Conservation (phyloP, 495 filamentous ascomycete genomes). For the Penicillium chermesinum region DNA sequence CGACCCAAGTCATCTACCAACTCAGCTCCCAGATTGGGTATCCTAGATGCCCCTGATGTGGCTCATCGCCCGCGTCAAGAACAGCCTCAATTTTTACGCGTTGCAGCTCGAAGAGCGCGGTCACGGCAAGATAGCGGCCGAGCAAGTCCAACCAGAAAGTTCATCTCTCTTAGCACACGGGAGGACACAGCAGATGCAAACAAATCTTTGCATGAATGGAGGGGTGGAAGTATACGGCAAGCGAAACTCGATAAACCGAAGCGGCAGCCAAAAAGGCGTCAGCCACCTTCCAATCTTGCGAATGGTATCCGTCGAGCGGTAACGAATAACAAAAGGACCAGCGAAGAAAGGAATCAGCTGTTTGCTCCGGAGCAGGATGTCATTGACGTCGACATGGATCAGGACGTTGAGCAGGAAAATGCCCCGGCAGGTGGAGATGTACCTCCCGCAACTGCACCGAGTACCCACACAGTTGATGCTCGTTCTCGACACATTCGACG, state of each 20-base stretch:
- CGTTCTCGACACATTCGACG: conserved; percentile 12
- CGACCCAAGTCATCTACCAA: conserved; percentile 4
- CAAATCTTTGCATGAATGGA: conserved; percentile 66
- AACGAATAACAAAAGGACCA: conserved; percentile 2
- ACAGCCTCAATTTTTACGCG: conserved; percentile 66
- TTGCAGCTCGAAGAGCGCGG: conserved; percentile 69
- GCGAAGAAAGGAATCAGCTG: conserved; percentile 3
- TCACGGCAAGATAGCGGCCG: conserved; percentile 59
- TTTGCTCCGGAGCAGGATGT: not conserved
- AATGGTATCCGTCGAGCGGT: conserved; percentile 11
- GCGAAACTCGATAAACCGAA: conserved; percentile 24
- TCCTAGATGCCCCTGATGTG: conserved; percentile 64
- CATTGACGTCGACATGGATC: not conserved
- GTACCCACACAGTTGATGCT: not conserved
- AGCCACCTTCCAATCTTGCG: conserved; percentile 17
- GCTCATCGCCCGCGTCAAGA: conserved; percentile 20
- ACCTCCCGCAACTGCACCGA: not conserved
- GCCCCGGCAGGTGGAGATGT: conserved; percentile 1
- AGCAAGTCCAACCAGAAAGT: conserved; percentile 69
- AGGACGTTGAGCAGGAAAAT: not conserved
- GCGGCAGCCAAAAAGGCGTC: conserved; percentile 17
- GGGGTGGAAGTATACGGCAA: conserved; percentile 58
- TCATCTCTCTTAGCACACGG: conserved; percentile 63
- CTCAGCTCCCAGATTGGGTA: conserved; percentile 51
- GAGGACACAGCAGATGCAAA: conserved; percentile 73